A percentile compares a stretch with the other conserved stretches of the same genome.
These are phyloP conservation scores for Aspergillus sparsus DNA, from an alignment of 495 filamentous ascomycete species.

Conservation along the genomic window DNA sequence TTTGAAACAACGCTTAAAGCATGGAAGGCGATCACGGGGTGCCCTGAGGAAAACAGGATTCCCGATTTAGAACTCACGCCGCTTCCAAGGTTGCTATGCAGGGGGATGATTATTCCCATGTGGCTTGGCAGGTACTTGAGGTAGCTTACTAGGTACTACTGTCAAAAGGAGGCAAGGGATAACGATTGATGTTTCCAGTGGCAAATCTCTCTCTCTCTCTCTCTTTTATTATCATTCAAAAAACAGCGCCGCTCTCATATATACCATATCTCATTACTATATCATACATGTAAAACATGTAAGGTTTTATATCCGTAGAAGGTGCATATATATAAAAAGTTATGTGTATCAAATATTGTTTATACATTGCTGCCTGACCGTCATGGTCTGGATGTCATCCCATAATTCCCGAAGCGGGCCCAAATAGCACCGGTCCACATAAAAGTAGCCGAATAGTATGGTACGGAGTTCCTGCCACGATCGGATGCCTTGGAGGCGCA, in stretches of 20 bases:
- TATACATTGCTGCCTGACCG: constrained; percentile 21
- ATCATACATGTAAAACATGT: constrained; percentile 14
- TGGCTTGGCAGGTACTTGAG: no score
- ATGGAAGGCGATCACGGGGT: no score
- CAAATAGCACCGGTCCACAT: constrained; percentile 43
- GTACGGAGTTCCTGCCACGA: constrained; percentile 43
- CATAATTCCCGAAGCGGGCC: constrained; percentile 39
- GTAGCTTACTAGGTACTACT: background rate
- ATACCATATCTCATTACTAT: constrained; percentile 27
- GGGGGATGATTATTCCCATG: no score
- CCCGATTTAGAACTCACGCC: no score
- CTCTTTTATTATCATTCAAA: background rate
- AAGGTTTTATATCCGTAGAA: background rate
- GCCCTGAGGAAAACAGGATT: no score
- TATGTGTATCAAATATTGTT: constrained; percentile 11
- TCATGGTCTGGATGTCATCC: constrained; percentile 37
- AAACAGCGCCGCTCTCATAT: constrained; percentile 10
- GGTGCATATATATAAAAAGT: constrained; percentile 14
- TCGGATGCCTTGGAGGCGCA: constrained; percentile 32
- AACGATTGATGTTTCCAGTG: background rate
- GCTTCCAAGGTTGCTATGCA: no score
- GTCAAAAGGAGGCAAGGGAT: background rate
- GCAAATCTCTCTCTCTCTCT: no score
- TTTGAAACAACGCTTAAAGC: no score
- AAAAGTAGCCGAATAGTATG: constrained; percentile 43